Conservation (phyloP, 345 rosid species). For the Cochlearia excelsa region DNA sequence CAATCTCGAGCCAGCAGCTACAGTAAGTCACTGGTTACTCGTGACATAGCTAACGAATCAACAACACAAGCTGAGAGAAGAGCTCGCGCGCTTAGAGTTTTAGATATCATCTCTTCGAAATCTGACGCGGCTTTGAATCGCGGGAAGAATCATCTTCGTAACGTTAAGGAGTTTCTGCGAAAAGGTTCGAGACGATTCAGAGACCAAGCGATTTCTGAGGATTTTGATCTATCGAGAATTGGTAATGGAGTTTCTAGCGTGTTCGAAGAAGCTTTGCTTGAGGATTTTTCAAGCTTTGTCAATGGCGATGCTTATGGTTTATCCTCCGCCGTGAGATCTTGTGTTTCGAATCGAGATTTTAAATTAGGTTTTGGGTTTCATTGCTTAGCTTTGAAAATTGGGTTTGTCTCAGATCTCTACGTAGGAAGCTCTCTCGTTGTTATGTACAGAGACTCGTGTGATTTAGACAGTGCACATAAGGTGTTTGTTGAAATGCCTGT, state of each 20-base stretch:
- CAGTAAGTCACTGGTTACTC: conserved; percentile 33
- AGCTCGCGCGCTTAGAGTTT: conserved; percentile 49
- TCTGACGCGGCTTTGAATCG: conserved; percentile 8
- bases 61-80: conserved; percentile 31
- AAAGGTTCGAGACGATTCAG: conserved; percentile 35
- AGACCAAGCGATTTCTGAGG: conserved; percentile 11
- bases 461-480: conserved; percentile 41
- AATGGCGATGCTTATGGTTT: conserved; percentile 42
- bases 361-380: conserved; percentile 58
- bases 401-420: conserved; percentile 54
- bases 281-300: conserved; percentile 21
- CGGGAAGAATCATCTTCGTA: conserved; percentile 48
- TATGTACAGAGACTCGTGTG: conserved; percentile 51
- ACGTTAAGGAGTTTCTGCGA: conserved; percentile 48
- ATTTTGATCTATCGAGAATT: conserved; percentile 23
- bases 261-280: conserved; percentile 37
- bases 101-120: conserved; percentile 47
- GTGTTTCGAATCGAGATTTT: conserved; percentile 50
- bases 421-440: conserved; percentile 70
- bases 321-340: conserved; percentile 57
- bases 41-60: conserved; percentile 21
- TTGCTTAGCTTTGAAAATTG: conserved; percentile 51
- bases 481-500: conserved; percentile 82
- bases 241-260: conserved; percentile 26
- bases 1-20: conserved; percentile 23